phyloP scores from a whole-genome alignment of 1,284 basidiomycete genomes.

The Abortiporus biennis region DNA sequence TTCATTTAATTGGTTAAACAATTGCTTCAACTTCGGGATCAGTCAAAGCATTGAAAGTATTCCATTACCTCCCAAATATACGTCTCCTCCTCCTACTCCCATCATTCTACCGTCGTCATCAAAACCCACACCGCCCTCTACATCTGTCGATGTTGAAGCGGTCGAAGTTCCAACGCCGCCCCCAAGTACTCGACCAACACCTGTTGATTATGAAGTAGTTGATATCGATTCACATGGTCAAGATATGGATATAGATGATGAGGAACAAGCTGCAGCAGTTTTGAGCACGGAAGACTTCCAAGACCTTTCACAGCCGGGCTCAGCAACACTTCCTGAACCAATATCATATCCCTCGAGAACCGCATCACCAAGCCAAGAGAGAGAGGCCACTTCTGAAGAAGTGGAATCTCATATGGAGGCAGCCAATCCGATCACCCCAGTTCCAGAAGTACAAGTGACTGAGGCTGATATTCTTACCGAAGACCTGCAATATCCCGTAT shows the following conservation, averaged over 20 bases:
- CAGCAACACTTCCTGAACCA: neutral
- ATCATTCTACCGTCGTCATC: constrained; percentile 16
- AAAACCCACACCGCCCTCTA: constrained; percentile 16
- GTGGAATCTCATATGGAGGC: too few relatives aligned
- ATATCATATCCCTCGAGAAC: neutral
- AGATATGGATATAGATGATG: neutral
- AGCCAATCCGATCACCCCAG: too few relatives aligned
- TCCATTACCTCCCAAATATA: neutral
- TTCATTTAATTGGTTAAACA: neutral
- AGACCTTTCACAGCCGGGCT: neutral
- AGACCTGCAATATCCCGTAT: too few relatives aligned
- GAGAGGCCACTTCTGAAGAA: too few relatives aligned
- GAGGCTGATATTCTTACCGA: too few relatives aligned
- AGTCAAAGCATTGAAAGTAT: neutral
- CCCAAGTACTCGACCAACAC: neutral
- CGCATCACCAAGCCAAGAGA: neutral
- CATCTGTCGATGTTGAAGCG: constrained; percentile 8
- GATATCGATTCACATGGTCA: neutral
- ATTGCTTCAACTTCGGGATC: neutral
- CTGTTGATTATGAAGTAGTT: neutral
- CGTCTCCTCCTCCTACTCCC: neutral
- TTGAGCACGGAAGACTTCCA: neutral
- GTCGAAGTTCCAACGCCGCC: neutral
- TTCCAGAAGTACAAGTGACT: too few relatives aligned
- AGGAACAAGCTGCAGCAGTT: neutral